These are phyloP conservation scores for Nelumbo lutea DNA, from an alignment of 164 flowering plant genomes.

Conservation along the genomic window DNA sequence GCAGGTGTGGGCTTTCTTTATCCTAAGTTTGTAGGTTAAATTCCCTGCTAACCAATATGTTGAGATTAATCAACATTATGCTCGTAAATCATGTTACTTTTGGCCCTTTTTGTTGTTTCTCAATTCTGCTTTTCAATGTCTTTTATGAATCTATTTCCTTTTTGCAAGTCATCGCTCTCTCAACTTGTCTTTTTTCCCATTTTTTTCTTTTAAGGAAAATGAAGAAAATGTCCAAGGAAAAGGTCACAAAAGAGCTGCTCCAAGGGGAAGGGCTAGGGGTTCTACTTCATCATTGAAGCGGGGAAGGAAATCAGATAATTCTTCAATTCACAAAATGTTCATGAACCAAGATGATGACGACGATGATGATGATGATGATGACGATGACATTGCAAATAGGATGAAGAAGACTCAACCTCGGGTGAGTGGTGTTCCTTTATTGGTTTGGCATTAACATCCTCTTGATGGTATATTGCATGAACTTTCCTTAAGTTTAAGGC, in stretches of 20 bases:
- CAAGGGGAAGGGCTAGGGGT: constrained; percentile 77
- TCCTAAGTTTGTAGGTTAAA: not conserved
- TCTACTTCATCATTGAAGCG: constrained; percentile 58
- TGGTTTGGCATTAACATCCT: no score
- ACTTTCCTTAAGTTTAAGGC: no score
- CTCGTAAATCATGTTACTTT: not conserved
- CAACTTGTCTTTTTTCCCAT: not conserved
- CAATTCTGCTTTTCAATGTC: not conserved
- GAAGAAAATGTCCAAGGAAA: constrained; percentile 39
- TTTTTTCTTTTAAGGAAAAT: constrained; percentile 42
- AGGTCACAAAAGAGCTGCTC: constrained; percentile 83
- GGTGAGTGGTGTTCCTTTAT: constrained; percentile 37
- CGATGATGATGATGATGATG: constrained; percentile 59
- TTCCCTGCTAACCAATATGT: not conserved
- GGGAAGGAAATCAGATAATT: constrained; percentile 65
- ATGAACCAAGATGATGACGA: constrained; percentile 60
- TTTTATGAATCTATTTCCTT: not conserved
- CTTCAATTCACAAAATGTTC: constrained; percentile 49
- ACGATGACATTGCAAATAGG: constrained; percentile 48
- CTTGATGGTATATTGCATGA: no score
- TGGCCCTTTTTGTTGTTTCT: not conserved
- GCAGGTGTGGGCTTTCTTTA: not conserved
- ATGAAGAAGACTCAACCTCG: constrained; percentile 65
- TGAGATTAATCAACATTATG: not conserved
- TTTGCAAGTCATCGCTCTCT: not conserved